Evolutionary conservation across 345 rosid species (phyloP).

Genomic region (Barbarea vulgaris): DNA sequence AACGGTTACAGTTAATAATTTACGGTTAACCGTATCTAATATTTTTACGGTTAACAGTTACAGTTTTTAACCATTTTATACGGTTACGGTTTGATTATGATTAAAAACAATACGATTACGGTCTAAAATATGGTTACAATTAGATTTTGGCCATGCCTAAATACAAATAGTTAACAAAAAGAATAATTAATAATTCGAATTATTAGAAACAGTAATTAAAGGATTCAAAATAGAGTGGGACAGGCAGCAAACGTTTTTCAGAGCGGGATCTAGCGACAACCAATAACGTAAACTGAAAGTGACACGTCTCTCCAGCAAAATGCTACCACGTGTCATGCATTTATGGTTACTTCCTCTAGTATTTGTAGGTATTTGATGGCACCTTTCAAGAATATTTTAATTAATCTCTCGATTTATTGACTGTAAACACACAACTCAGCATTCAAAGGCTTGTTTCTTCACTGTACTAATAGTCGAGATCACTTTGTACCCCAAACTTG

Average conservation of each 20-base stretch:
- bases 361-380: not conserved
- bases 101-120: no score
- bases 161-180: not conserved
- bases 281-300: slow-evolving; percentile 20
- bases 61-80: no score
- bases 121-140: no score
- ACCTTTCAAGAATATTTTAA: not conserved
- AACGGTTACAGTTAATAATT: no score
- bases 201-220: not conserved
- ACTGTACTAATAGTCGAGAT: not conserved
- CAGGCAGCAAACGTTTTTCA: slow-evolving; percentile 1
- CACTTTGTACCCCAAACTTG: no score
- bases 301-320: not conserved
- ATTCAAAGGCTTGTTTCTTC: not conserved
- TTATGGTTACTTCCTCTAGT: not conserved
- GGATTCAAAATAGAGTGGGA: not conserved
- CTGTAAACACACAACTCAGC: not conserved
- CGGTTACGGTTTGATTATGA: no score
- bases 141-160: no score
- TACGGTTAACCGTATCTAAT: no score
- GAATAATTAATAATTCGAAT: no score
- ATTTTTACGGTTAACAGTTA: no score
- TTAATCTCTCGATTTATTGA: not conserved
- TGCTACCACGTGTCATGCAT: not conserved
- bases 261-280: slow-evolving; percentile 10